Evolutionary conservation across 306 rosid species (phyloP), one percentile per base, ranked within the genome.

Genomic region (Cucurbita ficifolia): DNA sequence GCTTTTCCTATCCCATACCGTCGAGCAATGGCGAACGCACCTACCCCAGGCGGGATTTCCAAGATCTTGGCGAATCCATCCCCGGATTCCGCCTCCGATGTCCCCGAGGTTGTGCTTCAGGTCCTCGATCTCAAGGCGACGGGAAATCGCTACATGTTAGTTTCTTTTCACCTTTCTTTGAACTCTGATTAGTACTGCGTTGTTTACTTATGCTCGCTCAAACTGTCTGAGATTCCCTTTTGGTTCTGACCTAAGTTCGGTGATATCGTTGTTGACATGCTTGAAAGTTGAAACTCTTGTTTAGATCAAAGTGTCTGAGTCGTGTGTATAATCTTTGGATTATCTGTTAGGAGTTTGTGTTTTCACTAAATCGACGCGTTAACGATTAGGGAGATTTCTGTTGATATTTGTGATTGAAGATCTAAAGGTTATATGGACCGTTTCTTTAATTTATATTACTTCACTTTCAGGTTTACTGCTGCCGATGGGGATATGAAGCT

Each of bases 401-500:
- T 18, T 63, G 50, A 1, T 38, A 1, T n/a, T 17, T 62, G 68
- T n/a, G 7, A 18, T 17, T 21, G 52, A 11, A 1, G 55, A 45
- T 67, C n/a, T n/a, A 8, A 24, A 14, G 33, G 10, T 12, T 19
- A 33, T 53, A 17, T 12, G 16, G 4, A 21, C 7, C 3, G 10
- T 72, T 52, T 50, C 14, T 36, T 39, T 71, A 45, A 7, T 60
- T 48, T 18, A 2, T 38, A 6, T 79, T 40, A 6, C 16, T 70
- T 2, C 72, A 50, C 40, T n/a, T 36, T 1, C 16, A 95, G 99
- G 96, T 89, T 91, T 71, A 55, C 76, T n/a, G 99, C 91, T 4
- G 91, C 39, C 21, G 99, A 95, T 76, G 99, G 99, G 4, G 84
- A 77, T 24, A 59, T 6, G 92, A 95, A 85, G 83, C 76, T 95